Evolutionary conservation across 75 land plant genomes (phyloP).

Genomic region (Isoetes taiwanensis): DNA sequence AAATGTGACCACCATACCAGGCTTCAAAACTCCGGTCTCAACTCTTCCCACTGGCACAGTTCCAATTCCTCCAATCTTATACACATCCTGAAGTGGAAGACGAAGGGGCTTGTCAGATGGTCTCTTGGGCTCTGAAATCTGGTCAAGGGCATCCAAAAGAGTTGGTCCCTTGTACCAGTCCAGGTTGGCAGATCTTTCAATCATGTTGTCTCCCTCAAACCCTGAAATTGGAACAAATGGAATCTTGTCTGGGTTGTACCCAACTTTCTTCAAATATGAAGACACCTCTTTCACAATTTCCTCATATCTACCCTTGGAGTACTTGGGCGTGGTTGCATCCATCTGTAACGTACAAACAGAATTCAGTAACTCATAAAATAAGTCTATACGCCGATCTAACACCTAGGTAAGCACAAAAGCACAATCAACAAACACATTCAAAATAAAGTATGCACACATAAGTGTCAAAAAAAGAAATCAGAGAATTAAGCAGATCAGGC

Average conservation of each 20-base stretch:
- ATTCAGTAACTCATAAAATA: not conserved
- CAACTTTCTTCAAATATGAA: conserved; percentile 46
- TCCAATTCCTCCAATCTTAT: conserved; percentile 6
- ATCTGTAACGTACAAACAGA: conserved; percentile 24
- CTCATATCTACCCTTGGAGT: conserved; percentile 44
- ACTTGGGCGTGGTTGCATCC: conserved; percentile 56
- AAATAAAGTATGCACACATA: too few species aligned
- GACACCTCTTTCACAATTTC: conserved; percentile 51
- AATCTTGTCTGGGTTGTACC: conserved; percentile 47
- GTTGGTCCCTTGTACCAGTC: conserved; percentile 1
- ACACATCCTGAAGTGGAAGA: not conserved
- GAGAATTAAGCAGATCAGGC: too few species aligned
- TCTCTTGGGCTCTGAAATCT: not conserved
- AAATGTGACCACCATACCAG: conserved; percentile 15
- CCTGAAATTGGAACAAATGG: conserved; percentile 46
- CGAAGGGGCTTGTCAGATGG: conserved; percentile 3
- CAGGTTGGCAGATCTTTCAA: conserved; percentile 18
- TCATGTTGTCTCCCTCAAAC: conserved; percentile 45
- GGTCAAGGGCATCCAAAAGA: not conserved
- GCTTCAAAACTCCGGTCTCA: conserved; percentile 12
- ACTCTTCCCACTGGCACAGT: conserved; percentile 1
- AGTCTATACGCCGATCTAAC: not conserved
- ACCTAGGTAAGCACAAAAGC: not conserved
- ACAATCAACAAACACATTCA: not conserved
- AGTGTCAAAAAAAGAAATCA: too few species aligned